These are phyloP conservation scores for Platanus orientalis DNA, from an alignment of 164 flowering plant genomes.

Conservation along the genomic window DNA sequence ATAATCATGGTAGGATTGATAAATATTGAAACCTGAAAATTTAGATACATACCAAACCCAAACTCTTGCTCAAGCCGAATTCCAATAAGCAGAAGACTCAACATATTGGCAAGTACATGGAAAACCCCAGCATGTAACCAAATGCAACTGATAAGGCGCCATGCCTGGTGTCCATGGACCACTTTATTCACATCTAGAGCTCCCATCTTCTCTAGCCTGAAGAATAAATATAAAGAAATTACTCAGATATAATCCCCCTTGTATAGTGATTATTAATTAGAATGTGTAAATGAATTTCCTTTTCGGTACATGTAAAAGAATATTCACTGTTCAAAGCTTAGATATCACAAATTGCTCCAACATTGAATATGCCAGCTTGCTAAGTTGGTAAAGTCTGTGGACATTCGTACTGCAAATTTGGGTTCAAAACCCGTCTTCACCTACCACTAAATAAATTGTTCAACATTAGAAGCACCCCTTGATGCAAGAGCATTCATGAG, in stretches of 20 bases:
- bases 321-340: neutral
- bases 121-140: slow-evolving; percentile 77
- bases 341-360: no score
- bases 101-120: slow-evolving; percentile 63
- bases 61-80: slow-evolving; percentile 66
- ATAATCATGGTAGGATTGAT: neutral
- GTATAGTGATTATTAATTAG: no score
- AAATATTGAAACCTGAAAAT: no score
- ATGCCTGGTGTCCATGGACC: slow-evolving; percentile 45
- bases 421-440: no score
- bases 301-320: neutral
- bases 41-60: slow-evolving; percentile 50
- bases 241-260: neutral
- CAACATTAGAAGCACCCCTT: no score
- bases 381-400: no score
- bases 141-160: slow-evolving; percentile 58
- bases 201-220: slow-evolving; percentile 63
- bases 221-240: slow-evolving; percentile 2
- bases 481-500: no score
- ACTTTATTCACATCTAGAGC: slow-evolving; percentile 51
- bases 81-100: slow-evolving; percentile 59
- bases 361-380: no score
- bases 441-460: no score
- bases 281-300: neutral
- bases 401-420: no score